Base-by-base conservation (phyloP, 1,139 yeast species). In the Yamadazyma triangularis region DNA sequence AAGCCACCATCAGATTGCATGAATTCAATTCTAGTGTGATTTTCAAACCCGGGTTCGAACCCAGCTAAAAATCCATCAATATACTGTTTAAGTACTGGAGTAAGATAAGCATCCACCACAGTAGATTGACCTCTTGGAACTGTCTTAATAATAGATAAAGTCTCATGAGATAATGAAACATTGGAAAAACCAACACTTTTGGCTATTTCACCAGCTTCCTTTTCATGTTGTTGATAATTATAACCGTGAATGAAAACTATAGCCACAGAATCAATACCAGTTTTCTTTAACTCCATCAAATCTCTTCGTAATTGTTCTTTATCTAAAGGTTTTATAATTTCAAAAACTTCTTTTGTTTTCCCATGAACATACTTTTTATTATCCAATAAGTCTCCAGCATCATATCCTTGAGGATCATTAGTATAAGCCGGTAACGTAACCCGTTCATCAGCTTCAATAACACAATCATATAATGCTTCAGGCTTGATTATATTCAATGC, bases 21-120 rank as follows among this genome's bases (percentile, higher is more conserved):
- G 44, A 74, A 73, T 41, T 71, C 63, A 25, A 73, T 57, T 31
- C 52, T 38, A 15, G 53, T 48, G 15, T 44, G 40, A 14, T 41
- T 32, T 24, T 49, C 50, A 26, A 42, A 48, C 2, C 77, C 77
- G 24, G 77, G 74, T 27, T 58, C 58, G 42, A 83, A 65, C 2
- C 91, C 91, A 4, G 65, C 50, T 29, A 78, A 73, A 45, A 84
- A 80, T 13, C 78, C 73, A 21, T 65, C 53, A 26, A 83, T 60
- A 49, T 83, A 83, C 21, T 73, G 65, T 36, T 73, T 65, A 29
- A 83, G 78, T 29, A 78, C 82, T 2, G 93, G 93, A 3, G 89
- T 80, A 36, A 84, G 56, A 48, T 83, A 83, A 1, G 91, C 86
- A 56, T 84, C 91, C 1, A 85, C 87, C 13, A 78, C 74, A 3